Percentiles rank a stretch among this genome's conserved stretches.
Conservation (phyloP, 805 yeast genomes). For the Saturnispora besseyi region DNA sequence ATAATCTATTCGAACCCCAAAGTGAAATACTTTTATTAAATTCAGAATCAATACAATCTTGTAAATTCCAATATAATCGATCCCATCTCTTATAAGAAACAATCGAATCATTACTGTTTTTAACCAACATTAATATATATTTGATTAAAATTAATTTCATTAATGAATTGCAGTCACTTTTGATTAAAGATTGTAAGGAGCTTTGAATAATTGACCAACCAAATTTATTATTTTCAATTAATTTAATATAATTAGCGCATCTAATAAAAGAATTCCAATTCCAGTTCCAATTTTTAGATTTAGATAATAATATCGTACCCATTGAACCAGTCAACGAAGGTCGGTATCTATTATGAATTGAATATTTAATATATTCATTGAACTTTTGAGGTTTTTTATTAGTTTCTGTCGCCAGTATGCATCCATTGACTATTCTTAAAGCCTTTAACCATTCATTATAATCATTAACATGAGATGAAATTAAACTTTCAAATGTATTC, state of each 20-base stretch:
- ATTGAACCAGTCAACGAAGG: constrained; percentile 11
- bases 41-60: constrained; percentile 7
- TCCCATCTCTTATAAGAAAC: constrained; percentile 9
- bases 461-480: constrained; percentile 13
- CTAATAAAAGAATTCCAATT: background rate
- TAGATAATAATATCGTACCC: constrained; percentile 1
- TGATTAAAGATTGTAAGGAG: background rate
- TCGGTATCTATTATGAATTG: constrained; percentile 9
- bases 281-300: background rate
- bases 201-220: constrained; percentile 2
- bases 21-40: constrained; percentile 2
- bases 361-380: background rate
- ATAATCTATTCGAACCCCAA: constrained; percentile 5
- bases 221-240: background rate
- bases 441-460: constrained; percentile 6
- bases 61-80: constrained; percentile 8
- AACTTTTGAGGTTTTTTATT: background rate
- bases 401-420: background rate
- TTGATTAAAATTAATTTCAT: constrained; percentile 8
- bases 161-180: background rate
- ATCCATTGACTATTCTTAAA: constrained; percentile 7
- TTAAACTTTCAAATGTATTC: constrained; percentile 18
- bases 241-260: background rate
- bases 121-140: constrained; percentile 4
- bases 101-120: constrained; percentile 1